Conservation (phyloP, 257 asterid species). For the Solanum phureja region DNA sequence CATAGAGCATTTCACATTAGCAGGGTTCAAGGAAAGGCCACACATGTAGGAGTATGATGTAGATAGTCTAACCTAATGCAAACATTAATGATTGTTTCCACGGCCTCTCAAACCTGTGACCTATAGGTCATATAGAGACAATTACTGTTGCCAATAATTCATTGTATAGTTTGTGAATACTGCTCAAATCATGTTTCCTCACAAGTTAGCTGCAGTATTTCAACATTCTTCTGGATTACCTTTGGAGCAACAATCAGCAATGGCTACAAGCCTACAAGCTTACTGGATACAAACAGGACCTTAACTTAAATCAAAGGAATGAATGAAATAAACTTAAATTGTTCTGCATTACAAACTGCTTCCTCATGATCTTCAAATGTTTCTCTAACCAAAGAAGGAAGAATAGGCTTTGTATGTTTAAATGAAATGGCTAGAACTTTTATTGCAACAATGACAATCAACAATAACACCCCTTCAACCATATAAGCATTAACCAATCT, state of each 20-base stretch:
- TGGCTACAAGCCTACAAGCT: neutral
- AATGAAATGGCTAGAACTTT: conserved; percentile 2
- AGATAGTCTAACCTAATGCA: neutral
- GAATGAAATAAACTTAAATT: neutral
- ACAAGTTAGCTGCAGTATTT: neutral
- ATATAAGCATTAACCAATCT: neutral
- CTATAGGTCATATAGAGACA: neutral
- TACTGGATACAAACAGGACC: neutral
- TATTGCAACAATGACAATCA: conserved; percentile 11
- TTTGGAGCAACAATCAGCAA: neutral
- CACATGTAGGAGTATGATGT: neutral
- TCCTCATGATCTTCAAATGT: neutral
- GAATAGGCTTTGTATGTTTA: neutral
- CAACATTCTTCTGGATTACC: neutral
- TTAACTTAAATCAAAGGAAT: neutral
- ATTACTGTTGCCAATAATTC: neutral
- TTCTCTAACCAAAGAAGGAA: neutral
- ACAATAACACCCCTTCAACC: conserved; percentile 2
- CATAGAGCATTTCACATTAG: neutral
- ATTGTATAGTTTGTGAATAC: neutral
- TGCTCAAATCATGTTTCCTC: neutral
- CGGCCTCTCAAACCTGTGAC: neutral
- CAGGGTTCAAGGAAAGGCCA: neutral
- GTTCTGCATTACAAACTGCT: neutral
- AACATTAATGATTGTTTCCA: neutral